A percentile compares a stretch with the other conserved stretches of the same genome.
Evolutionary conservation across 148 eudicot genomes (phyloP).

Genomic region (Camellia lanceoleosa): DNA sequence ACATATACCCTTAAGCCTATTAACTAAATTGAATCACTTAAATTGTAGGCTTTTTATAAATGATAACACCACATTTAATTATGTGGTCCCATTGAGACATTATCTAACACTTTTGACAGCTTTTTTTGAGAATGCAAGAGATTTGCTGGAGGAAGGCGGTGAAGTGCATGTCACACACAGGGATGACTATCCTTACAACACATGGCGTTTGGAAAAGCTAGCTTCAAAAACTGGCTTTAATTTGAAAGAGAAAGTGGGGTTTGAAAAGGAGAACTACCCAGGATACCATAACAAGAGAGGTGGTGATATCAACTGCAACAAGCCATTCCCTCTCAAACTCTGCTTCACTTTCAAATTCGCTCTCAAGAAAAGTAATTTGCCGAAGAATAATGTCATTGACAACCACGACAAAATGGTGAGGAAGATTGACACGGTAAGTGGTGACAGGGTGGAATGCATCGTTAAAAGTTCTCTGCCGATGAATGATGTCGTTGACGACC

Average conservation of each 20-base stretch:
- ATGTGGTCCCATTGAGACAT: too few species aligned
- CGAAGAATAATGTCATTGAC: neutral
- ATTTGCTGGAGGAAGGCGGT: conserved; percentile 31
- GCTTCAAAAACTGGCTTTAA: conserved; percentile 11
- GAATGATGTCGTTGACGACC: too few species aligned
- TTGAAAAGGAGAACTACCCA: conserved; percentile 21
- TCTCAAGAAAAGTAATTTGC: neutral
- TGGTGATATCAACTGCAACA: conserved; percentile 19
- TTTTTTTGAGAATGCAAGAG: conserved; percentile 28
- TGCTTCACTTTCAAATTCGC: conserved; percentile 18
- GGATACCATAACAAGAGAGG: conserved; percentile 34
- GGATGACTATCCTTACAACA: conserved; percentile 17
- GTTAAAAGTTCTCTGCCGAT: too few species aligned
- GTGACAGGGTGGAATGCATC: too few species aligned
- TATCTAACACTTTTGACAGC: too few species aligned
- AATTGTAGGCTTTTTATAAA: too few species aligned
- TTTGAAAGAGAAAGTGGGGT: conserved; percentile 18
- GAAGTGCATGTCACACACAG: conserved; percentile 35
- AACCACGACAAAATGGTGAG: too few species aligned
- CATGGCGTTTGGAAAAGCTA: conserved; percentile 21
- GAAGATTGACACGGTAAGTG: neutral
- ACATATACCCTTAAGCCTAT: too few species aligned
- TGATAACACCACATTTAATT: too few species aligned
- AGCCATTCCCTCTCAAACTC: conserved; percentile 1
- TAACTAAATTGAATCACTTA: too few species aligned